phyloP scores from a whole-genome alignment of 129 eudicot genomes.

The Saussurea involucrata region DNA sequence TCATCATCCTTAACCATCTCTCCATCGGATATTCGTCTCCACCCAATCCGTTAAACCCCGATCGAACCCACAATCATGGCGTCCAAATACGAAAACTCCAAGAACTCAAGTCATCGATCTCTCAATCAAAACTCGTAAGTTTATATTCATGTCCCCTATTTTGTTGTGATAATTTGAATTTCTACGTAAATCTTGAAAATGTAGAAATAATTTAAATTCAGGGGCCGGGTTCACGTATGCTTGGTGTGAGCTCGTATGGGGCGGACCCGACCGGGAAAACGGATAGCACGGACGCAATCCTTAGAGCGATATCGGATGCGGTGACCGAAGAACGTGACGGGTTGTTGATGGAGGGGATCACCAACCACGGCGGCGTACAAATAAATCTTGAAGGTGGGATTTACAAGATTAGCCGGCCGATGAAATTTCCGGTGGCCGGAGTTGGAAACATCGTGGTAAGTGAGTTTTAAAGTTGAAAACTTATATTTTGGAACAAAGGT shows the following conservation, averaged over 20 bases:
- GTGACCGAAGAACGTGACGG: conserved; percentile 43
- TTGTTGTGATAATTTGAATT: background rate
- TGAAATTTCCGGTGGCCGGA: conserved; percentile 59
- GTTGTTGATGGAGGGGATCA: conserved; percentile 60
- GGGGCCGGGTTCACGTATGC: conserved; percentile 38
- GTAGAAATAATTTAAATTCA: background rate
- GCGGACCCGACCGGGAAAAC: conserved; percentile 88
- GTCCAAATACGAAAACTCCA: conserved; percentile 27
- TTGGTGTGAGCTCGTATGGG: conserved; percentile 71
- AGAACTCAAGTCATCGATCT: conserved; percentile 14
- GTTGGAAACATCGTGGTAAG: conserved; percentile 71
- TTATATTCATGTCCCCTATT: background rate
- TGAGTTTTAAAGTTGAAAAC: background rate
- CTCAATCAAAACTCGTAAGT: conserved; percentile 20
- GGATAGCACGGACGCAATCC: conserved; percentile 82
- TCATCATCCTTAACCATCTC: conserved; percentile 30
- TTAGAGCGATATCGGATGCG: conserved; percentile 64
- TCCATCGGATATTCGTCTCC: conserved; percentile 15
- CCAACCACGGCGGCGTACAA: conserved; percentile 75
- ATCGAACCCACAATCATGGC: conserved; percentile 8
- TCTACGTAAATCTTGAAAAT: background rate
- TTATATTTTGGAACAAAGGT: background rate
- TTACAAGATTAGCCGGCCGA: conserved; percentile 70
- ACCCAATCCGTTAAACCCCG: background rate
- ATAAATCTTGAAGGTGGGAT: conserved; percentile 80